Evolutionary conservation across 257 asterid species (phyloP), one percentile per base, ranked within the genome.

Genomic region (Craterostigma plantagineum): DNA sequence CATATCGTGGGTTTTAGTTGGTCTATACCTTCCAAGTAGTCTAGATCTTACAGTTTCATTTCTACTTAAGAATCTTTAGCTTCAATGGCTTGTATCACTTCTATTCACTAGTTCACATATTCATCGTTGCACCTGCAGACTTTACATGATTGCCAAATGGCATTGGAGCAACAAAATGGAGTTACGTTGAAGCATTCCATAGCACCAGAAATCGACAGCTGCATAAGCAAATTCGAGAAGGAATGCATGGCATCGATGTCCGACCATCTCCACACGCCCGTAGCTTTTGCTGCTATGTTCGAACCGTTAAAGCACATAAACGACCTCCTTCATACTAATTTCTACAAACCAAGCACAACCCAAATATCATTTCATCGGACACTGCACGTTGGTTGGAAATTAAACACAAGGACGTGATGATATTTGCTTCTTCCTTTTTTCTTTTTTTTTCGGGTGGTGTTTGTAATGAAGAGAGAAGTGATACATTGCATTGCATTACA

Each of bases 241-340:
- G 95, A 90, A 48, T 72, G 71, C 62, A 46, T 66, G 53, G 53
- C 63, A 23, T 75, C 95, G 11, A 66, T 90, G 75, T 77, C 90
- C n/a, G 98, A 83, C 68, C 95, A 90, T 67, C 82, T 90, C 53
- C 98, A 90, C 58, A 64, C 93, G 45, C 58, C 77, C 35, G 91
- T 76, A 40, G 92, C 74, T 55, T 68, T 90, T 73, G 86, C 92
- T 63, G 94, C 93, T 48, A 70, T 90, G 66, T 73, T 95, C 3
- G 98, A 83, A 11, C 98, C 95, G 16, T 47, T 90, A 66, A 90
- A 74, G 68, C 59, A 52, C 55, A 79, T 90, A 57, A 90, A 90
- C 59, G 98, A 87, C 65, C 91, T 82, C 13, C 52, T 82, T 43
- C 95, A 79, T 56, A 82, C 98, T 43, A n/a, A n/a, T n/a, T n/a